Base-by-base conservation (phyloP, 2,329 filamentous ascomycete species). In the Rhynchosporium secalis region DNA sequence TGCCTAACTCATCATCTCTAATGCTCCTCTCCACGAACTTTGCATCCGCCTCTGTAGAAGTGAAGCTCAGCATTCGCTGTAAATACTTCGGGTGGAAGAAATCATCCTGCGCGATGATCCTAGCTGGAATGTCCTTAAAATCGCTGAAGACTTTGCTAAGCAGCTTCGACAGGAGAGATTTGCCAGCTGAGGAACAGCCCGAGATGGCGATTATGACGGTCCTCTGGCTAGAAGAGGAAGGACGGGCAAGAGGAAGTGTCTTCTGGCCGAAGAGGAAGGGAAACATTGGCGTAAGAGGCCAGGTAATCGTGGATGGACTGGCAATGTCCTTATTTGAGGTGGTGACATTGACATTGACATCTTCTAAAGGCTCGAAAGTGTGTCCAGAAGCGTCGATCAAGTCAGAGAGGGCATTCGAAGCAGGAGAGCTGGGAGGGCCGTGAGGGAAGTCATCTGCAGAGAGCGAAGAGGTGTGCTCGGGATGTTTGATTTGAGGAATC, bases 171-270 rank as follows among this genome's bases (percentile, higher is more conserved):
- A 71, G 56, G 0, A 65, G 64, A 1, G 65, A 69, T 56, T 72
- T 72, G 7, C 70, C 71, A n/a, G 66, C 63, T 7, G 66, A 68
- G 1, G 70, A 61, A 33, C 60, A 58, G 8, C 71, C 71, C 1
- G 65, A 65, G 9, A 72, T 68, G 15, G 60, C 68, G 10, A 71
- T 64, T 28, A 67, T 49, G 10, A 67, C 60, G 20, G 46, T 41
- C 52, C 62, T 64, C 29, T 47, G 60, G 26, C 46, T 56, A 28
- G 20, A 5, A 20, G 9, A 9, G 9, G 9, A 29, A 29, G 29
- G 51, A 13, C n/a, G 20, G 8, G 9, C 43, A 20, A 1, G n/a
- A 46, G 3, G 43, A n/a, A 28, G 43, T 9, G n/a, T 46, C 43
- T 54, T 54, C 4, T 20, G 8, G 29, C 51, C 36, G 15, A 54